Evolutionary conservation across 257 asterid genomes (phyloP).

Genomic region (Ehretia macrophylla): DNA sequence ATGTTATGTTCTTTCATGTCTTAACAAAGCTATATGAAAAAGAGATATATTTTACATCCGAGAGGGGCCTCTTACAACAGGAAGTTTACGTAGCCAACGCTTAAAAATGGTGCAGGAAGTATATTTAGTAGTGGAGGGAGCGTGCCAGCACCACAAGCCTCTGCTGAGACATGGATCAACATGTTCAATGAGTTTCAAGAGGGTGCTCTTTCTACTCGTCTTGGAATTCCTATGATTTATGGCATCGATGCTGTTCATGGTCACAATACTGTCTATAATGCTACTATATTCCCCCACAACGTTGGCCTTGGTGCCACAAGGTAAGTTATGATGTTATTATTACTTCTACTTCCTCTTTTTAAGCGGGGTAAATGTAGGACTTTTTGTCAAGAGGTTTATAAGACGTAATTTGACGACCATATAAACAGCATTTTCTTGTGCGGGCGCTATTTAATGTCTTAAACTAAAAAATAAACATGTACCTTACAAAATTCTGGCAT

Average conservation of each 20-base stretch:
- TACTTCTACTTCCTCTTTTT: too few relatives aligned
- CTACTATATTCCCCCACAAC: conserved; percentile 39
- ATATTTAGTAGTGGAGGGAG: conserved; percentile 46
- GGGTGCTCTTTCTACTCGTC: conserved; percentile 33
- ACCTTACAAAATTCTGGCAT: too few relatives aligned
- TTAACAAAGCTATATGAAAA: too few relatives aligned
- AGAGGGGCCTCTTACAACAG: not conserved
- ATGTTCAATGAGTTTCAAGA: conserved; percentile 34
- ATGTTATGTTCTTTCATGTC: too few relatives aligned
- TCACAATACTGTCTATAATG: conserved; percentile 36
- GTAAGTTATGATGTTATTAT: conserved; percentile 7
- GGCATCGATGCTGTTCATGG: conserved; percentile 45
- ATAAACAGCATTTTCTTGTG: too few relatives aligned
- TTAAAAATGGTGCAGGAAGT: conserved; percentile 22
- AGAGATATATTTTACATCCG: too few relatives aligned
- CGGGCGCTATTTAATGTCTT: too few relatives aligned
- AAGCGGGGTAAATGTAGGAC: too few relatives aligned
- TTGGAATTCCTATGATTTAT: conserved; percentile 39
- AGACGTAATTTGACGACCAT: too few relatives aligned
- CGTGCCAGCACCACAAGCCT: conserved; percentile 30
- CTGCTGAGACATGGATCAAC: conserved; percentile 32
- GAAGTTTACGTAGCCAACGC: too few relatives aligned
- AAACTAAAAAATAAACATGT: too few relatives aligned
- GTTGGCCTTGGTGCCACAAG: conserved; percentile 44
- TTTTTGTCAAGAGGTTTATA: too few relatives aligned